Percentiles rank a stretch among this genome's conserved stretches.
Conservation (phyloP, 495 filamentous ascomycete species). For the Neurospora africana region DNA sequence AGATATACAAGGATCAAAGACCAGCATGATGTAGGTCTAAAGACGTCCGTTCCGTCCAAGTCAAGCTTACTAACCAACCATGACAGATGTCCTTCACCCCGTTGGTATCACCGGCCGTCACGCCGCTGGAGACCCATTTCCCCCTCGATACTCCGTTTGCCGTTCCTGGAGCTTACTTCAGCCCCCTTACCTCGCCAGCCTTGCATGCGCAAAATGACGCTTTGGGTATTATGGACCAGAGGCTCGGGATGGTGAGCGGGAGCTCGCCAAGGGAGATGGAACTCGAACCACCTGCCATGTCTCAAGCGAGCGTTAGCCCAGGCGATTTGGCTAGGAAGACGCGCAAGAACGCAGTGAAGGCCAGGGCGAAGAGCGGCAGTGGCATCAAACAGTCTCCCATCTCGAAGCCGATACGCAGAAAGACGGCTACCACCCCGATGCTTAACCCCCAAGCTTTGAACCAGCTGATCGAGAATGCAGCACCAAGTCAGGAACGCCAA, state of each 20-base stretch:
- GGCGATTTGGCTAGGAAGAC: constrained; percentile 36
- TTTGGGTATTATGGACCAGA: constrained; percentile 32
- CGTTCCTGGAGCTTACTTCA: constrained; percentile 83
- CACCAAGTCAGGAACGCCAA: constrained; percentile 6
- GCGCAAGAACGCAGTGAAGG: constrained; percentile 35
- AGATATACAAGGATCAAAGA: constrained; percentile 59
- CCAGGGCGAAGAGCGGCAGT: constrained; percentile 28
- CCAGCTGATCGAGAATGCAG: constrained; percentile 34
- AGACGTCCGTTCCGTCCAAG: constrained; percentile 4
- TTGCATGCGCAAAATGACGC: constrained; percentile 65
- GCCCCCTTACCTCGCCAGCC: constrained; percentile 84
- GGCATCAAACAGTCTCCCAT: constrained; percentile 72
- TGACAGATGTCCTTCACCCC: constrained; percentile 80
- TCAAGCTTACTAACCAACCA: constrained; percentile 21
- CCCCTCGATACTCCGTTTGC: constrained; percentile 66
- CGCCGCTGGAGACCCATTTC: constrained; percentile 79
- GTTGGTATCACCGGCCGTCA: constrained; percentile 88
- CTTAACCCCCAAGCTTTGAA: constrained; percentile 45
- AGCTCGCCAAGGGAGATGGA: constrained; percentile 39
- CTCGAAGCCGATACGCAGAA: constrained; percentile 65
- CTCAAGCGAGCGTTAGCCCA: constrained; percentile 25
- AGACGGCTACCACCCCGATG: constrained; percentile 43
- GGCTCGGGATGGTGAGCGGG: constrained; percentile 24
- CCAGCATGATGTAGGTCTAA: constrained; percentile 61
- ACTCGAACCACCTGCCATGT: constrained; percentile 19